phyloP scores from a whole-genome alignment of 306 rosid species.

The Lathyrus aphaca region DNA sequence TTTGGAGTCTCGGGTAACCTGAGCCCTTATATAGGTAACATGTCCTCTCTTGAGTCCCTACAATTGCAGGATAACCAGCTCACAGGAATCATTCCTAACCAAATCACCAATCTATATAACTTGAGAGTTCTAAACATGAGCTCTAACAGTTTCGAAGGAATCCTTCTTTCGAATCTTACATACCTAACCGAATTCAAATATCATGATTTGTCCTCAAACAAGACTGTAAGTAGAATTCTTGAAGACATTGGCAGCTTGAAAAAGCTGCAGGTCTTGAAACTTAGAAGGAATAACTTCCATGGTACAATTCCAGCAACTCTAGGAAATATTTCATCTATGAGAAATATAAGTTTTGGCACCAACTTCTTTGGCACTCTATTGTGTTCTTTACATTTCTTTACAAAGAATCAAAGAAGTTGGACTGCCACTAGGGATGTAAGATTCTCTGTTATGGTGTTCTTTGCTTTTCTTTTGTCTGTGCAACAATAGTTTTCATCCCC shows the following conservation, averaged over 20 bases:
- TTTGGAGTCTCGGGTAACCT: slow-evolving; percentile 54
- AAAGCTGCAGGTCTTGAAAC: slow-evolving; percentile 53
- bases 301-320: slow-evolving; percentile 56
- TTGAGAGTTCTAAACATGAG: slow-evolving; percentile 59
- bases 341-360: slow-evolving; percentile 56
- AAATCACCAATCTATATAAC: slow-evolving; percentile 47
- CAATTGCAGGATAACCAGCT: slow-evolving; percentile 56
- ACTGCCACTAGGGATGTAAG: too few relatives aligned
- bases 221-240: slow-evolving; percentile 52
- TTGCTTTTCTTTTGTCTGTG: too few relatives aligned
- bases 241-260: slow-evolving; percentile 44
- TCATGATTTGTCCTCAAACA: slow-evolving; percentile 58
- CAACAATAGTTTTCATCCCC: too few relatives aligned
- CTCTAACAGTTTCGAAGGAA: slow-evolving; percentile 53
- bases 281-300: slow-evolving; percentile 52
- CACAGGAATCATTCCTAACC: slow-evolving; percentile 54
- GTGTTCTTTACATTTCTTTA: too few relatives aligned
- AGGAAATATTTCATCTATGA: slow-evolving; percentile 65
- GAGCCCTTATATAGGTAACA: slow-evolving; percentile 54
- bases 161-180: slow-evolving; percentile 53
- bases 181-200: slow-evolving; percentile 43
- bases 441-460: too few relatives aligned
- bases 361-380: too few relatives aligned
- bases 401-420: too few relatives aligned
- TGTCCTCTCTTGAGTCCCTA: slow-evolving; percentile 61